Evolutionary conservation across 495 filamentous ascomycete species (phyloP), one percentile per base, ranked within the genome.

Genomic region (Collariella sp.): DNA sequence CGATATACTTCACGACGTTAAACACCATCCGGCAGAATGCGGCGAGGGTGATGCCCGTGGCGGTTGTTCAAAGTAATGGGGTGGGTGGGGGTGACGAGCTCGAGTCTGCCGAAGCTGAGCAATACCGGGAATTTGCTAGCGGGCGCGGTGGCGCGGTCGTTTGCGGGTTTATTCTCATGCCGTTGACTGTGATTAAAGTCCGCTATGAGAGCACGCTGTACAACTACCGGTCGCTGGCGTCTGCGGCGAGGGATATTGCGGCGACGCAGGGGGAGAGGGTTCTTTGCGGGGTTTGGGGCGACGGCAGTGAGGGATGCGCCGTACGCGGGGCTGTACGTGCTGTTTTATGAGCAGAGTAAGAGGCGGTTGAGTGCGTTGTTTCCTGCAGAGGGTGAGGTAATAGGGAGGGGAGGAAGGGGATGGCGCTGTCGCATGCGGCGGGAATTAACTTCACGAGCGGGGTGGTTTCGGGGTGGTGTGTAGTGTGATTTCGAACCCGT

Each of bases 101-200:
- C 79, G 76, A 79, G 84, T 13, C 81, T 97, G 23, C 91, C 91
- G 0, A 86, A 86, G 63, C 83, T 97, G 52, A 87, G 84, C 46
- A 87, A 91, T 64, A 75, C 84, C 6, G 88, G 86, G 33, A 99
- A 99, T 63, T 78, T 99, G 1, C 67, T 83, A 35, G 86, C 91
- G 0, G 94, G 93, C 18, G 89, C 90, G 26, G 73, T 85, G 12
- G 90, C 93, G 34, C 79, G 93, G 19, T 87, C 87, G 5, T 80
- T 83, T 12, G 91, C 90, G 0, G 93, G 93, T 11, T 85, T 95
- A 65, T 71, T 95, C 83, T 97, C 73, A 97, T 96, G 90, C 93
- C 93, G 7, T 81, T 97, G 49, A 99, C 93, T 2, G 87, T 97
- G 31, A 80, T 99, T 64, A 99, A 99, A 66, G 94, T 99, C 10